Evolutionary conservation across 1,284 basidiomycete genomes (phyloP).

Genomic region (Amylostereum areolatum): DNA sequence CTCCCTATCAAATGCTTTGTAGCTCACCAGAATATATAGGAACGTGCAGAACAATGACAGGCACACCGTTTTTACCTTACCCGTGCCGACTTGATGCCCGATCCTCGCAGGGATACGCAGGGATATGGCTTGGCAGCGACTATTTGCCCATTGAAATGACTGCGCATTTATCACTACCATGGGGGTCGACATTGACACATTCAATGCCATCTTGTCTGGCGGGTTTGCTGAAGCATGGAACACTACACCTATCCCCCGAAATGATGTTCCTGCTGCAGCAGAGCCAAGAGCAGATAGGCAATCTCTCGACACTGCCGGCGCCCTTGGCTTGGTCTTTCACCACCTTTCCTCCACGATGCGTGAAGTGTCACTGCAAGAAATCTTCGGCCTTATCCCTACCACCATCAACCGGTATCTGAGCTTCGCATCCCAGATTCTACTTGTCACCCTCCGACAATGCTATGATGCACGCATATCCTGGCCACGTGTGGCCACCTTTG

Average conservation of each 20-base stretch:
- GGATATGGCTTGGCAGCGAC: conserved; percentile 33
- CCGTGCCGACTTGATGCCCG: conserved; percentile 25
- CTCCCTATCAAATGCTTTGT: too few species aligned
- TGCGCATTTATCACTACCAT: conserved; percentile 42
- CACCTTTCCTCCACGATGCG: conserved; percentile 36
- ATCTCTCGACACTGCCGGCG: conserved; percentile 40
- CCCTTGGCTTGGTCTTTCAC: conserved; percentile 38
- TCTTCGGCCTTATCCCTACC: conserved; percentile 27
- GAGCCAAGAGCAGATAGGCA: conserved; percentile 22
- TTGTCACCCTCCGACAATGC: conserved; percentile 24
- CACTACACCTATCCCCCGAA: conserved; percentile 25
- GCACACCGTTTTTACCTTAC: too few species aligned
- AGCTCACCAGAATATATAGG: too few species aligned
- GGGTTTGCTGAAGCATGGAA: conserved; percentile 34
- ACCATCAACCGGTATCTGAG: conserved; percentile 27
- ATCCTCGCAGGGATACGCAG: conserved; percentile 27
- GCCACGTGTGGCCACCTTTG: conserved; percentile 25
- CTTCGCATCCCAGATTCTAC: conserved; percentile 28
- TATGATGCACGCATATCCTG: conserved; percentile 29
- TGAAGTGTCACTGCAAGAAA: conserved; percentile 30
- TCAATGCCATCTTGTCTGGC: conserved; percentile 26
- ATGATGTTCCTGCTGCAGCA: conserved; percentile 22
- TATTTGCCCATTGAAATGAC: conserved; percentile 26
- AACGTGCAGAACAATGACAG: too few species aligned
- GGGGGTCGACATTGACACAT: conserved; percentile 36